Evolutionary conservation across 1,284 basidiomycete species (phyloP), one percentile per base, ranked within the genome.

Genomic region (Ustilago crameri): DNA sequence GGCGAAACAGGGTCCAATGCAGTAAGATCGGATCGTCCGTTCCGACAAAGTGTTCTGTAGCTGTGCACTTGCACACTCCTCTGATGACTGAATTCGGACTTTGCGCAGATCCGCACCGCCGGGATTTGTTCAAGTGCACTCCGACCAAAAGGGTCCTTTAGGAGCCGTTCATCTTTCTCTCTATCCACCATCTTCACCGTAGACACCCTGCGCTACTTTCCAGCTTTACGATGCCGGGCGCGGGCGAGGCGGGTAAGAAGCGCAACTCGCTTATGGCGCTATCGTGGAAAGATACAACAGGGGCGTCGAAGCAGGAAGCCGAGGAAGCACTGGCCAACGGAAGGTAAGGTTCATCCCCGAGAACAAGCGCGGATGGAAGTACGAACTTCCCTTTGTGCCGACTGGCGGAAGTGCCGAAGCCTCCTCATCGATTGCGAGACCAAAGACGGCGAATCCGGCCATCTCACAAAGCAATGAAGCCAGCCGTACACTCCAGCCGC

Each of bases 341-440:
- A 3, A 22, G 62, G 3, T 71, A 3, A 22, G 62, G 3, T 71
- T 66, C 47, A 62, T 71, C 9, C 68, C 68, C 0, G 68, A 71
- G 42, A 62, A 54, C 45, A 62, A 71, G 45, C 58, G 68, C 15
- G 57, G 57, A 10, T 66, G 68, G 63, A 62, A 59, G 34, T 68
- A 62, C 18, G 58, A 58, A 9, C 23, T 46, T 26, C 54, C 53
- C 15, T 49, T 37, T 18, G 12, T 22, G 3, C 44, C 37, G 4
- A 8, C 35, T 7, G 26, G 23, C 24, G 17, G 20, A 3, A 30
- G 20, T 18, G 15, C 40, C 1, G 54, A 20, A 5, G 32, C 51
- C 5, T 47, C 61, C 1, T 59, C 63, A 5, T 14, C 22, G n/a
- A 18, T 35, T 9, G 15, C 37, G 9, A 22, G 17, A 4, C 51